These are phyloP conservation scores for Gryganskiella cystojenkinii DNA, from an alignment of 192 early-diverging fungal genomes.

Conservation along the genomic window DNA sequence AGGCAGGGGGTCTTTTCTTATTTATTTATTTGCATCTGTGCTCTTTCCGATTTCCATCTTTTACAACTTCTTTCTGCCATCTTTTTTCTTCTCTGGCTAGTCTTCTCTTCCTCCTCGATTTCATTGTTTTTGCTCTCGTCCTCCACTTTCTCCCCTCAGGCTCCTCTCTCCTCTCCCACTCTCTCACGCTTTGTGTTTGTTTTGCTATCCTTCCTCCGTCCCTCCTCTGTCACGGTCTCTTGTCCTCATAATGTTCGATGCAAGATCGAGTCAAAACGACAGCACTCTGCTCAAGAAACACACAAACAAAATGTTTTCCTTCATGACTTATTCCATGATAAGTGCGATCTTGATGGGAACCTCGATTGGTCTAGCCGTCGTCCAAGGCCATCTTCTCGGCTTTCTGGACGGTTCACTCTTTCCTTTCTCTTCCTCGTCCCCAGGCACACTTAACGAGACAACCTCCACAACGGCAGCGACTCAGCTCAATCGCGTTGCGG, in stretches of 20 bases:
- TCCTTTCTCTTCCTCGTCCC: no score
- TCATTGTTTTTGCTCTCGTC: not conserved
- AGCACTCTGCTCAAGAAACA: no score
- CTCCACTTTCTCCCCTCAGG: not conserved
- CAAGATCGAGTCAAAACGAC: no score
- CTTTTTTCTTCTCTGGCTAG: no score
- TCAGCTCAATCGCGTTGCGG: not conserved
- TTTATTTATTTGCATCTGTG: no score
- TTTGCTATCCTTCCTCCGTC: no score
- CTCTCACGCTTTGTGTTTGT: not conserved
- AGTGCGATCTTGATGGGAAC: conserved; percentile 32
- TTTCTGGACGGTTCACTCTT: conserved; percentile 8
- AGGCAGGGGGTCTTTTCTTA: no score
- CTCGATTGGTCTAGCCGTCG: conserved; percentile 21
- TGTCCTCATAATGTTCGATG: no score
- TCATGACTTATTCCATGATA: conserved; percentile 14
- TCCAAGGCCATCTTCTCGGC: conserved; percentile 12
- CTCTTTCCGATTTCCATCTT: no score
- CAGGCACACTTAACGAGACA: no score
- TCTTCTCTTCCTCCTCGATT: not conserved
- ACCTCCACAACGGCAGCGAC: not conserved
- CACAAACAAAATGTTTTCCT: conserved; percentile 1
- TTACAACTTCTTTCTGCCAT: no score
- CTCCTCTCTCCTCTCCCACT: not conserved
- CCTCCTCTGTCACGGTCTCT: no score